These are phyloP conservation scores for Fraxinus xanthoxyloides DNA, from an alignment of 305 asterid genomes.

Conservation along the genomic window DNA sequence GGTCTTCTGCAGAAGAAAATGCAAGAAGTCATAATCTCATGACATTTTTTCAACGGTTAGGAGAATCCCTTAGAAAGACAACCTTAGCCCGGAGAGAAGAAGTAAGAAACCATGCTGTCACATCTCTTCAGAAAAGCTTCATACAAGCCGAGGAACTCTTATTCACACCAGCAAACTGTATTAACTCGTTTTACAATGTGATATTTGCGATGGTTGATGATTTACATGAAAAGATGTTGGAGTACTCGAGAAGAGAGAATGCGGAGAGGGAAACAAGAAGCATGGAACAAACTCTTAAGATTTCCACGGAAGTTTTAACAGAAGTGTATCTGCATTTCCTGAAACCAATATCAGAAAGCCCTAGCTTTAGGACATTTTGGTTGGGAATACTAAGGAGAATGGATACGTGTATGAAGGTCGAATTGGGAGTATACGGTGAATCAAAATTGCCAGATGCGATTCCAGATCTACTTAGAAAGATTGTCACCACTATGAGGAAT, in stretches of 20 bases:
- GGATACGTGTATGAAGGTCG: constrained; percentile 87
- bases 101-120: constrained; percentile 75
- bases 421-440: constrained; percentile 69
- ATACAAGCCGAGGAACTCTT: constrained; percentile 64
- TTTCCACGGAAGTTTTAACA: constrained; percentile 68
- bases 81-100: constrained; percentile 90
- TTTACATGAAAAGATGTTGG: constrained; percentile 82
- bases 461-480: constrained; percentile 59
- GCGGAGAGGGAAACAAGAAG: constrained; percentile 85
- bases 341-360: constrained; percentile 70
- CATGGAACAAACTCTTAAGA: constrained; percentile 80
- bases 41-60: constrained; percentile 64
- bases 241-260: constrained; percentile 76
- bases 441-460: constrained; percentile 53
- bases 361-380: constrained; percentile 75
- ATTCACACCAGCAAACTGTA: constrained; percentile 58
- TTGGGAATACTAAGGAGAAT: constrained; percentile 72
- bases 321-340: constrained; percentile 60
- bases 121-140: constrained; percentile 69
- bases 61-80: constrained; percentile 77
- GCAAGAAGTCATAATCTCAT: constrained; percentile 48
- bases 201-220: constrained; percentile 89
- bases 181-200: constrained; percentile 61
- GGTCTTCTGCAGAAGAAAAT: constrained; percentile 50
- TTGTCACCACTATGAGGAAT: constrained; percentile 67